Conservation (phyloP, 164 flowering plant species). For the Kingdonia uniflora region DNA sequence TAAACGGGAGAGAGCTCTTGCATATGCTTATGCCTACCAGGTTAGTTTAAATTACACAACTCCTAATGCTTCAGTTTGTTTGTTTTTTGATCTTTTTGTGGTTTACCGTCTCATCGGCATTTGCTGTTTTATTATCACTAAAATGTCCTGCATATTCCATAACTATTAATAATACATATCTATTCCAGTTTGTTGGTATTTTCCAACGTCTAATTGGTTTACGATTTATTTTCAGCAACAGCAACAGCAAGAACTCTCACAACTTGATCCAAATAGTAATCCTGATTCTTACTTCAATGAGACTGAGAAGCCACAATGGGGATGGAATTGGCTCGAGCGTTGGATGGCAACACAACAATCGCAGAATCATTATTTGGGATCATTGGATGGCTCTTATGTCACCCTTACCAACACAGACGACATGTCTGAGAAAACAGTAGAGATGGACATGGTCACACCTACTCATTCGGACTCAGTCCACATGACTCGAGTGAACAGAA, state of each 20-base stretch:
- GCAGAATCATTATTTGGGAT: slow-evolving; percentile 22
- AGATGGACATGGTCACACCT: slow-evolving; percentile 51
- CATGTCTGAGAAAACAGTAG: slow-evolving; percentile 77
- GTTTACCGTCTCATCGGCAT: too few species aligned
- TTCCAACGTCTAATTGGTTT: background rate
- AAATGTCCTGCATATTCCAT: too few species aligned
- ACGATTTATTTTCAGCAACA: slow-evolving; percentile 10
- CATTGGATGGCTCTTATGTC: slow-evolving; percentile 29
- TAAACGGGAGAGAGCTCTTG: slow-evolving; percentile 75
- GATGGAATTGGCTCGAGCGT: slow-evolving; percentile 89
- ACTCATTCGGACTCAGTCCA: slow-evolving; percentile 10
- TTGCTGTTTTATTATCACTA: too few species aligned
- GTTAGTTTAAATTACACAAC: slow-evolving; percentile 33
- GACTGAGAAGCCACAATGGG: slow-evolving; percentile 49
- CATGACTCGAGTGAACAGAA: slow-evolving; percentile 11
- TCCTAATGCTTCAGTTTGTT: too few species aligned
- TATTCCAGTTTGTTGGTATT: too few species aligned
- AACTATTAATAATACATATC: too few species aligned
- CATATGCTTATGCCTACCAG: slow-evolving; percentile 71
- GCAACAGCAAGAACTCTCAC: slow-evolving; percentile 24
- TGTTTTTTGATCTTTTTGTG: too few species aligned
- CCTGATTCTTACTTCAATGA: slow-evolving; percentile 15
- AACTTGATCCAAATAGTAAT: slow-evolving; percentile 17
- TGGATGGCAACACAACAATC: slow-evolving; percentile 86
- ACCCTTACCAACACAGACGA: slow-evolving; percentile 38